Evolutionary conservation across 495 filamentous ascomycete species (phyloP).

Genomic region (Aspergillus panamensis): DNA sequence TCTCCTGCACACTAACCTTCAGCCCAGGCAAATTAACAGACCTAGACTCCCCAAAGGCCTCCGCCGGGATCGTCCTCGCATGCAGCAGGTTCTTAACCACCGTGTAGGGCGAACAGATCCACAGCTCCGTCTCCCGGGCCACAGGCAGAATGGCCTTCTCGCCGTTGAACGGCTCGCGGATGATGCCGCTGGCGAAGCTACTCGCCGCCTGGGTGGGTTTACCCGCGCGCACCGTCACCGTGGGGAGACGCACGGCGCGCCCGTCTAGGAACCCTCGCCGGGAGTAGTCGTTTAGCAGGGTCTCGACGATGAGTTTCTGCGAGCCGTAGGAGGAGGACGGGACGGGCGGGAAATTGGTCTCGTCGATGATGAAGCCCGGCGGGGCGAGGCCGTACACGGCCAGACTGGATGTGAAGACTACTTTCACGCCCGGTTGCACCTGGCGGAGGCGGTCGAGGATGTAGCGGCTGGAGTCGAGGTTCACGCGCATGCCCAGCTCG

Average conservation of each 20-base stretch:
- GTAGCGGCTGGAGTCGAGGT: constrained; percentile 65
- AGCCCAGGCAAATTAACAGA: constrained; percentile 73
- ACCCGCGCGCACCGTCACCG: constrained; percentile 70
- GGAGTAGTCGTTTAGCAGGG: constrained; percentile 71
- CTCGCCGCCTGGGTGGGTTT: constrained; percentile 72
- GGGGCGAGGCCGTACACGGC: constrained; percentile 60
- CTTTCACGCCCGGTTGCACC: constrained; percentile 56
- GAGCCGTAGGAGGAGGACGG: constrained; percentile 72
- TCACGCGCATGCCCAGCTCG: constrained; percentile 68
- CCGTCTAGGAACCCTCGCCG: constrained; percentile 67
- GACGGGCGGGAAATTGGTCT: constrained; percentile 57
- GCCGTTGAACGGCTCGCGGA: constrained; percentile 62
- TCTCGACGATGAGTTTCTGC: constrained; percentile 75
- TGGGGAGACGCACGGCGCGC: constrained; percentile 66
- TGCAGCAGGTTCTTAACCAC: constrained; percentile 68
- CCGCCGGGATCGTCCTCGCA: constrained; percentile 54
- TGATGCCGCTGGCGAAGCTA: constrained; percentile 71
- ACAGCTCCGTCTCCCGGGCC: constrained; percentile 51
- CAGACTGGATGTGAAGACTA: constrained; percentile 56
- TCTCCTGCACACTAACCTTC: constrained; percentile 66
- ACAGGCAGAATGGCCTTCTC: constrained; percentile 63
- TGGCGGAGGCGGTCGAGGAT: constrained; percentile 60
- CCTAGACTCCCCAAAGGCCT: constrained; percentile 52
- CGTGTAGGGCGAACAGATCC: constrained; percentile 64
- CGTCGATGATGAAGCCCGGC: constrained; percentile 46